Base-by-base conservation (phyloP, 1,139 yeast species). In the Scheffersomyces illinoinensis region DNA sequence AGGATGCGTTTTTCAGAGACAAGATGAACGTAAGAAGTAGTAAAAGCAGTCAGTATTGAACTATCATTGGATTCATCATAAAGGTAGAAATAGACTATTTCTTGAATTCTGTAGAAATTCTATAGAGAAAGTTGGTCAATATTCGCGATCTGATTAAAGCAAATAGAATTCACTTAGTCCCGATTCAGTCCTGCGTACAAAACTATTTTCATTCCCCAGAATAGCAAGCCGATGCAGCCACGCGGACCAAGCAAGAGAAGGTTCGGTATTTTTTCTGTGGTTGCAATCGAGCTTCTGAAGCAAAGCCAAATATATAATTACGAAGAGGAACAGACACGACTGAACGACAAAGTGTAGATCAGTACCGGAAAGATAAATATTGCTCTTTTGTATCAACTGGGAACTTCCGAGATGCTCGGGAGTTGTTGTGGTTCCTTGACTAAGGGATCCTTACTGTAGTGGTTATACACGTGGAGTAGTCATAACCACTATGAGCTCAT, bases 401-500 rank as follows among this genome's bases (percentile, higher is more conserved):
- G 43, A 33, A 33, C 14, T 10, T 14, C 17, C 12, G 8, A 33
- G 14, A 2, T 33, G 14, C 10, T 33, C 10, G 5, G 17, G 43
- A 33, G 54, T 33, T 54, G 24, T 18, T 19, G 12, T 50, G 26
- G 26, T 12, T n/a, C 19, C 33, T n/a, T 4, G 33, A 21, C 43
- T 47, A 24, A 39, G 49, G 47, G 58, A 24, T 18, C 43, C 8
- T 47, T 43, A 7, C 46, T 18, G 19, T 21, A 14, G 19, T 26
- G 33, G 5, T 51, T 43, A 6, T 54, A 49, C 17, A 26, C 20
- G 23, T 33, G 23, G 4, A 59, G 61, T 17, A 56, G 33, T 10
- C 33, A 20, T 26, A 53, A 33, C 20, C 43, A 39, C 53, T 48
- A 50, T 39, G 19, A 20, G 46, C 53, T 23, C 20, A 20, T 21